A percentile compares a stretch with the other conserved stretches of the same genome.
These are phyloP conservation scores for Ceratocystis cacaofunesta DNA, from an alignment of 2,329 filamentous ascomycete genomes.

Conservation along the genomic window DNA sequence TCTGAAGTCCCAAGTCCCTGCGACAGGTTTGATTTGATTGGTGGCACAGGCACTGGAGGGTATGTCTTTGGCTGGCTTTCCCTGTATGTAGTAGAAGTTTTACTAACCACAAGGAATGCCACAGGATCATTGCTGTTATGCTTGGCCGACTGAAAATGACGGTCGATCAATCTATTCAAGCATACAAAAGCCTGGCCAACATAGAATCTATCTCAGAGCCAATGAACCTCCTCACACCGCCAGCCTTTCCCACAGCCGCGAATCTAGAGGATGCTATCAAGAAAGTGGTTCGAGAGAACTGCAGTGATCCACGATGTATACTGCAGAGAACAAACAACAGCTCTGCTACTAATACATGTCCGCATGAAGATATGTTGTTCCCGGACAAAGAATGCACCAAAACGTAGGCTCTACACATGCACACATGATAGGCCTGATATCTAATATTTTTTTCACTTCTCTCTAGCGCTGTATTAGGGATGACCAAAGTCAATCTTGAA, in stretches of 20 bases:
- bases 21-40: slow-evolving; percentile 23
- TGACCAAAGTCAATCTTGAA: neutral
- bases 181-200: neutral
- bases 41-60: slow-evolving; percentile 23
- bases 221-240: neutral
- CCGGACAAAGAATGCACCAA: neutral
- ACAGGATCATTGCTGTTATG: neutral
- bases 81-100: too few relatives aligned
- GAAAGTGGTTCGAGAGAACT: neutral
- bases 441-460: neutral
- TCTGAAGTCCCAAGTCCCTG: slow-evolving; percentile 20
- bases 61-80: slow-evolving; percentile 7
- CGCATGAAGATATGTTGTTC: neutral
- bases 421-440: neutral
- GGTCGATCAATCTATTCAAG: neutral
- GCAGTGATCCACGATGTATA: neutral
- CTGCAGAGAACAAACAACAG: neutral
- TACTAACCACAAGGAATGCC: too few relatives aligned
- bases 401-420: neutral
- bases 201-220: neutral
- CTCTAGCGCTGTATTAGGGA: neutral
- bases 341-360: neutral
- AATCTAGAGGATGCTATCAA: neutral
- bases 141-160: neutral
- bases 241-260: neutral